Evolutionary conservation across 1,284 basidiomycete species (phyloP).

Genomic region (Puccinia triticina): DNA sequence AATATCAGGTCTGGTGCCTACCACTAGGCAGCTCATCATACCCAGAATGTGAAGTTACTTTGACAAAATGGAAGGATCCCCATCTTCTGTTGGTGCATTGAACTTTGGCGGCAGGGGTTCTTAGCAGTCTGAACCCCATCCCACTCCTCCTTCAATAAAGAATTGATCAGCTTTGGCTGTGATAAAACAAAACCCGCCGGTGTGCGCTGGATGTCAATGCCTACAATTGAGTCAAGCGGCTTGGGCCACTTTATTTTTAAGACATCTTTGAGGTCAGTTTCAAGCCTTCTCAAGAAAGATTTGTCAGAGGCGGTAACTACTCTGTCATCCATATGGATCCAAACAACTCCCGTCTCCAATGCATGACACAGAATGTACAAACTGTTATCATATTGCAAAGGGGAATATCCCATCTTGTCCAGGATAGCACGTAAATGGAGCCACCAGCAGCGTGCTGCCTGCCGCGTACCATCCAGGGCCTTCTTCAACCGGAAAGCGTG

Average conservation of each 20-base stretch:
- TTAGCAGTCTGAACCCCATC: neutral
- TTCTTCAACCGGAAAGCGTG: neutral
- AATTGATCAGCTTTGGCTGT: neutral
- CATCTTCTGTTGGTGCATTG: neutral
- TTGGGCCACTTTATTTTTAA: neutral
- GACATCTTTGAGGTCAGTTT: neutral
- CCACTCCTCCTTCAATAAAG: neutral
- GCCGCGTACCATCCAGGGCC: constrained; percentile 1
- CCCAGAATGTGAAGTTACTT: neutral
- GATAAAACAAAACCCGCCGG: neutral
- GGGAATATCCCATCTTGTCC: neutral
- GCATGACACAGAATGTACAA: neutral
- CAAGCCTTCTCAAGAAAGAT: neutral
- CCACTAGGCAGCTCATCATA: neutral
- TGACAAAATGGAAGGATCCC: neutral
- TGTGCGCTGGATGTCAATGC: neutral
- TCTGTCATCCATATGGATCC: neutral
- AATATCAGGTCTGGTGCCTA: neutral
- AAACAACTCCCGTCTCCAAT: neutral
- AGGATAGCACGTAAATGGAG: neutral
- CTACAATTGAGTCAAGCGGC: neutral
- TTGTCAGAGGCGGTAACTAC: neutral
- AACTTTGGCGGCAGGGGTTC: neutral
- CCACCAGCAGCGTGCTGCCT: constrained; percentile 21
- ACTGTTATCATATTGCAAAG: neutral